Percentiles rank a stretch among this genome's conserved stretches.
Conservation (phyloP, 2,329 filamentous ascomycete species). For the Colletotrichum trifolii region DNA sequence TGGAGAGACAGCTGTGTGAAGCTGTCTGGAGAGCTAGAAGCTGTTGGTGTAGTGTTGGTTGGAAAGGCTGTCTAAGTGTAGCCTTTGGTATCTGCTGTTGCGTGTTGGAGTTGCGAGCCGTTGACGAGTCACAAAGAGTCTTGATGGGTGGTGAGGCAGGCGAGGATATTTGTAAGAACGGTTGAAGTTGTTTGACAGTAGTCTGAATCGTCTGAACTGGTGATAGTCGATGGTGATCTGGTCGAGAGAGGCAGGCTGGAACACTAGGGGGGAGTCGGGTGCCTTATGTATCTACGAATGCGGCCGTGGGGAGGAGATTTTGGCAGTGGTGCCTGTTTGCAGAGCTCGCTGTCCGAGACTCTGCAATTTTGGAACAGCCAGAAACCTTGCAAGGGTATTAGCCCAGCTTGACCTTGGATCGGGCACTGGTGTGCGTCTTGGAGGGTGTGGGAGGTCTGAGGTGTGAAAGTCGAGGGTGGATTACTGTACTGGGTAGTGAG, state of each 20-base stretch:
- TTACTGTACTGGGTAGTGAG: neutral
- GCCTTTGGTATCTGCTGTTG: conserved; percentile 12
- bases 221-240: conserved; percentile 26
- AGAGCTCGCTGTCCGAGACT: conserved; percentile 35
- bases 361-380: conserved; percentile 36
- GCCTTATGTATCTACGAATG: conserved; percentile 38
- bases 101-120: conserved; percentile 12
- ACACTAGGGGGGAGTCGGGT: conserved; percentile 31
- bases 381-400: conserved; percentile 35
- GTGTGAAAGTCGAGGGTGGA: too few species aligned
- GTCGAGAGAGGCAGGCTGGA: neutral
- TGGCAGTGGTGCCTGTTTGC: conserved; percentile 35
- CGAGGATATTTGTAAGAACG: conserved; percentile 21
- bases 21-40: conserved; percentile 12
- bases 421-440: conserved; percentile 31
- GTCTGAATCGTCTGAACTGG: conserved; percentile 16
- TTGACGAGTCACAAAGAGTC: conserved; percentile 26
- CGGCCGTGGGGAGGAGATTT: conserved; percentile 29
- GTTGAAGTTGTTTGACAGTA: conserved; percentile 12
- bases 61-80: conserved; percentile 16
- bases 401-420: conserved; percentile 36
- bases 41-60: conserved; percentile 35
- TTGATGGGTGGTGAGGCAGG: conserved; percentile 17
- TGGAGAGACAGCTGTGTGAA: conserved; percentile 30
- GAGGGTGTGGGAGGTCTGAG: conserved; percentile 1